These are phyloP conservation scores for Scopulariopsis brevicaulis DNA, from an alignment of 2,329 filamentous ascomycete species.

Conservation along the genomic window DNA sequence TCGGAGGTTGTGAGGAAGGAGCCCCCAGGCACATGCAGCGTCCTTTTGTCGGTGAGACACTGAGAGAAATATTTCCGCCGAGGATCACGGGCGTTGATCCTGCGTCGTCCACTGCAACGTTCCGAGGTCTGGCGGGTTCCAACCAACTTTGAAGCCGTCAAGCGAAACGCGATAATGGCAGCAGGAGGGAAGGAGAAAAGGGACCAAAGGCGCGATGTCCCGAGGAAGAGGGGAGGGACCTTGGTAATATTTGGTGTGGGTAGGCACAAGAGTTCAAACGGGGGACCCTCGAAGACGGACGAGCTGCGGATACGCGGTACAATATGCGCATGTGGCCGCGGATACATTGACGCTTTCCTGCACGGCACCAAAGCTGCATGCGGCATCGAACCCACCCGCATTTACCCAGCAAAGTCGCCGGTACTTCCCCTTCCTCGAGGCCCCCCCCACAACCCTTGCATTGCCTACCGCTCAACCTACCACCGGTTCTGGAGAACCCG, in stretches of 20 bases:
- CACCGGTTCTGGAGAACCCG: no score
- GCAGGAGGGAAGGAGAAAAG: background rate
- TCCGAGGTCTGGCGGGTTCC: background rate
- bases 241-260: background rate
- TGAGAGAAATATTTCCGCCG: background rate
- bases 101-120: background rate
- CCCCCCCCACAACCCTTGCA: no score
- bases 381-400: background rate
- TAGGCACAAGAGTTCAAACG: background rate
- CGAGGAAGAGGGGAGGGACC: background rate
- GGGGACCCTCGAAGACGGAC: background rate
- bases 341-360: background rate
- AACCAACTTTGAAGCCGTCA: background rate
- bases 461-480: no score
- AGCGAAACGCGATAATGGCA: background rate
- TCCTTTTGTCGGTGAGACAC: background rate
- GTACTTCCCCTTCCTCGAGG: background rate
- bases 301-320: background rate
- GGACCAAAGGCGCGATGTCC: background rate
- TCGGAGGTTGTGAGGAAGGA: background rate
- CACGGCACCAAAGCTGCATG: background rate
- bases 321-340: background rate
- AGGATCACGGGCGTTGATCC: background rate
- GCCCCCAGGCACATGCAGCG: background rate
- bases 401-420: background rate